phyloP scores from a whole-genome alignment of 2,329 filamentous ascomycete species.

The Xylaria sp. region DNA sequence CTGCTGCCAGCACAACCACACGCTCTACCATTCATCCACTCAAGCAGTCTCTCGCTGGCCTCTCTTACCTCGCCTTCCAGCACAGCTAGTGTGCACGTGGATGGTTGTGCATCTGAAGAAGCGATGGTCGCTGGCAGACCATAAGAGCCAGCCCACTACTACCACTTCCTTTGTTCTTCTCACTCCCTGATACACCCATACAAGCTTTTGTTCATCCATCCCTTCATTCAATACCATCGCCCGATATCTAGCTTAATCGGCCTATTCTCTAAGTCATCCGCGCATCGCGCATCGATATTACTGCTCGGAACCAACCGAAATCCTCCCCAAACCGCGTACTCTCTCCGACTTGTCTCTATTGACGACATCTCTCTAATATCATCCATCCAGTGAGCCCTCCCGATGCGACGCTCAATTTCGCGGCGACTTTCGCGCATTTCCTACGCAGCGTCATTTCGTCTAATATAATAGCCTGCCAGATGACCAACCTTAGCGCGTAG shows the following conservation, averaged over 20 bases:
- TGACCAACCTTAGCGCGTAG: slow-evolving; percentile 43
- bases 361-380: slow-evolving; percentile 14
- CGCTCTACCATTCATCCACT: background rate
- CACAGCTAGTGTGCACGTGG: slow-evolving; percentile 27
- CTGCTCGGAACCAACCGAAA: background rate
- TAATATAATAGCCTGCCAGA: slow-evolving; percentile 34
- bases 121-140: slow-evolving; percentile 45
- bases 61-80: slow-evolving; percentile 28
- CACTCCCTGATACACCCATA: slow-evolving; percentile 38
- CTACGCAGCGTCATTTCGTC: slow-evolving; percentile 38
- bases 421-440: slow-evolving; percentile 33
- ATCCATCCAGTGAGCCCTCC: slow-evolving; percentile 38
- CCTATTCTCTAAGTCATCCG: background rate
- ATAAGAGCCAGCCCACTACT: slow-evolving; percentile 38
- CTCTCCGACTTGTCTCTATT: background rate
- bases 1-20: slow-evolving; percentile 27
- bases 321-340: background rate
- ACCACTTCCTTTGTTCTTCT: slow-evolving; percentile 41
- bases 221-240: slow-evolving; percentile 24
- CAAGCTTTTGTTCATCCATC: slow-evolving; percentile 15
- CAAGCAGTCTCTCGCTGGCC: background rate
- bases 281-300: slow-evolving; percentile 6
- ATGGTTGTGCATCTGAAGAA: slow-evolving; percentile 39
- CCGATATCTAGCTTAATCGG: background rate
- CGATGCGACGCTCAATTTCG: slow-evolving; percentile 37